Conservation (phyloP, 768 basidiomycete genomes). For the Phlebiopsis gigantea region DNA sequence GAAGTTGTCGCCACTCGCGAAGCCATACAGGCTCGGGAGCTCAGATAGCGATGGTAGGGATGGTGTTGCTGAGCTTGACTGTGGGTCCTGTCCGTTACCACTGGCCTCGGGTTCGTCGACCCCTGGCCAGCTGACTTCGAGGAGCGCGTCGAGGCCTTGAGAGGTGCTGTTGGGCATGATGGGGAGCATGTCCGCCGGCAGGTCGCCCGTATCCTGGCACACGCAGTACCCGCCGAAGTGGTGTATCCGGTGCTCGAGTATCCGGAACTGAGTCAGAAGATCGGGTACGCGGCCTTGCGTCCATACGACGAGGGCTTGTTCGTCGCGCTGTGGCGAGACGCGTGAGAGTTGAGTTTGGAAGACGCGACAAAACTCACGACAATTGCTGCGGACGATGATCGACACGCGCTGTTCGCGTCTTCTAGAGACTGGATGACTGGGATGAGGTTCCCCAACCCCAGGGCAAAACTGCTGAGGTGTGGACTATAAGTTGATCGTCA, state of each 20-base stretch:
- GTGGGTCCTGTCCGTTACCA: neutral
- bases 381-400: neutral
- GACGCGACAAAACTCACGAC: neutral
- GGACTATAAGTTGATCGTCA: too few species aligned
- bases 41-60: neutral
- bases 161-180: neutral
- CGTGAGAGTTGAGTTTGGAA: neutral
- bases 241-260: neutral
- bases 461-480: too few species aligned
- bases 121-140: neutral
- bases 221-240: neutral
- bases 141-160: neutral
- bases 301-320: neutral
- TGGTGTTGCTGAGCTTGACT: neutral
- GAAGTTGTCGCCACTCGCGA: neutral
- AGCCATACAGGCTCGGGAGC: neutral
- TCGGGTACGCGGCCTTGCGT: neutral
- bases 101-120: neutral
- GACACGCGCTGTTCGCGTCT: neutral
- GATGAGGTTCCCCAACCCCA: neutral
- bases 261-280: neutral
- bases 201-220: neutral
- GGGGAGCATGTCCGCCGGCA: neutral
- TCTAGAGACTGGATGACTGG: neutral
- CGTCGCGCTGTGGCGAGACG: neutral